These are phyloP conservation scores for Globisporangium perplexum DNA, from an alignment of 352 stramenopile species.

Conservation along the genomic window DNA sequence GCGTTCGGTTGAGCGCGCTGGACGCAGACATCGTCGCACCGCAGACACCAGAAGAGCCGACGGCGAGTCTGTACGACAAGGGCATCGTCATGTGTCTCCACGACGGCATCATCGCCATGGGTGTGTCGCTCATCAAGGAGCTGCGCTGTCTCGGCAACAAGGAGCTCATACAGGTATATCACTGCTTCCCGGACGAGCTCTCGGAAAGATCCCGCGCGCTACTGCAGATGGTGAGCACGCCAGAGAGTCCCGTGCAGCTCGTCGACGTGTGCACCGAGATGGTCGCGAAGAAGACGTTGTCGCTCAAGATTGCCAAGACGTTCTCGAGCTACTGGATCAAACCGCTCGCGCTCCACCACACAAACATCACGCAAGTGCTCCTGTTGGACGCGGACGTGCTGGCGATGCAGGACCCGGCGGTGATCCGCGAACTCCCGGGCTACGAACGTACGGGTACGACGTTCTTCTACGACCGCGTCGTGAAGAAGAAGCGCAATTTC, in stretches of 20 bases:
- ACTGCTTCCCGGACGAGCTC: constrained; percentile 41
- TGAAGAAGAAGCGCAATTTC: constrained; percentile 45
- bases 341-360: constrained; percentile 40
- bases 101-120: constrained; percentile 29
- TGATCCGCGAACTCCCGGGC: constrained; percentile 29
- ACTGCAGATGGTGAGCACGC: constrained; percentile 13
- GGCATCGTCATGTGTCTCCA: constrained; percentile 39
- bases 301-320: constrained; percentile 24
- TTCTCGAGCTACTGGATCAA: constrained; percentile 58
- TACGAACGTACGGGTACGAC: constrained; percentile 47
- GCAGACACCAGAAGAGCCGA: not conserved
- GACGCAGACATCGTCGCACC: not conserved
- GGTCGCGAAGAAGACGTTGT: constrained; percentile 4
- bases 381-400: constrained; percentile 44
- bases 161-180: constrained; percentile 37
- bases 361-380: constrained; percentile 40
- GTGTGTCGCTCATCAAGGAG: constrained; percentile 53
- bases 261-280: constrained; percentile 52
- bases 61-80: not conserved
- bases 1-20: not conserved
- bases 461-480: constrained; percentile 71
- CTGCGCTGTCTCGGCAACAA: constrained; percentile 32
- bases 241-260: constrained; percentile 43
- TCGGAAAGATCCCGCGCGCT: constrained; percentile 12
- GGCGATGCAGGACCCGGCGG: constrained; percentile 33